These are phyloP conservation scores for Pilatotrama ljubarskyi DNA, from an alignment of 768 basidiomycete species.

Conservation along the genomic window DNA sequence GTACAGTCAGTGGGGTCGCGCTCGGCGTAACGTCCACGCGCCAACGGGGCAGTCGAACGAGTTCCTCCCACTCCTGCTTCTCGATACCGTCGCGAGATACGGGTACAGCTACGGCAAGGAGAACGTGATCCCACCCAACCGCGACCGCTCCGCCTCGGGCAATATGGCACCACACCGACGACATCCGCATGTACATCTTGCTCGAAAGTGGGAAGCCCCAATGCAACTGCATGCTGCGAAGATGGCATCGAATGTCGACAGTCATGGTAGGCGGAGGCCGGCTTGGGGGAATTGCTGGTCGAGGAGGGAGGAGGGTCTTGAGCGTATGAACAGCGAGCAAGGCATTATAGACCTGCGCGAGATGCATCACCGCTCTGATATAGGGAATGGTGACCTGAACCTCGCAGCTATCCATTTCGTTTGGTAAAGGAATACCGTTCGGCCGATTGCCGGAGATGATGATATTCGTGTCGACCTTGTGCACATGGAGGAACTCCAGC, in stretches of 20 bases:
- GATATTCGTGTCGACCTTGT: conserved; percentile 33
- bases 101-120: conserved; percentile 60
- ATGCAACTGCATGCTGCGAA: conserved; percentile 49
- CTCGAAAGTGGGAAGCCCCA: conserved; percentile 48
- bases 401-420: conserved; percentile 43
- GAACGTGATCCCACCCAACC: conserved; percentile 42
- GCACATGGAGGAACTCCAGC: conserved; percentile 49
- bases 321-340: conserved; percentile 63
- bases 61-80: conserved; percentile 70
- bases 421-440: conserved; percentile 9
- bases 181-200: conserved; percentile 41
- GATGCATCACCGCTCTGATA: conserved; percentile 52
- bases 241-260: conserved; percentile 30
- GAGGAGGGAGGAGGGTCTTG: conserved; percentile 37
- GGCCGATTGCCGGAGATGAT: conserved; percentile 26
- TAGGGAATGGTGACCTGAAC: conserved; percentile 53
- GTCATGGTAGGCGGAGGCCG: conserved; percentile 21
- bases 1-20: conserved; percentile 40
- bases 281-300: conserved; percentile 3
- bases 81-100: conserved; percentile 36
- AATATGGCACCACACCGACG: conserved; percentile 27
- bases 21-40: conserved; percentile 39
- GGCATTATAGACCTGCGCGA: conserved; percentile 69
- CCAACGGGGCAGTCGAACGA: conserved; percentile 60
- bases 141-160: conserved; percentile 25